Evolutionary conservation across 805 yeast species (phyloP).

Genomic region (Grigorovia yakushimaensis): DNA sequence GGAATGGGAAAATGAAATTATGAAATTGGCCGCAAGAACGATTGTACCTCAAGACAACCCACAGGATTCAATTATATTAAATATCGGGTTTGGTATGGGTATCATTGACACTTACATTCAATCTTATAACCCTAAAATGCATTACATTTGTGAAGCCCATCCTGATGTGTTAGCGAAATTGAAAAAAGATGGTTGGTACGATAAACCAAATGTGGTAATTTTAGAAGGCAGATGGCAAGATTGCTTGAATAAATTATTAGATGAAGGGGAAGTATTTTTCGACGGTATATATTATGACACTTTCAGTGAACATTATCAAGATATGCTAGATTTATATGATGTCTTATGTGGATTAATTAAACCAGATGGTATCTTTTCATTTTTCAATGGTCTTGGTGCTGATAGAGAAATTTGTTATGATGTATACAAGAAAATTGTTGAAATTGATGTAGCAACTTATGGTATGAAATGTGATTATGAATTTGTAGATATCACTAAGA

Average conservation of each 20-base stretch:
- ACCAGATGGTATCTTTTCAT: slow-evolving; percentile 77
- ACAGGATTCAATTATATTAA: slow-evolving; percentile 44
- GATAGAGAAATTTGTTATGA: slow-evolving; percentile 68
- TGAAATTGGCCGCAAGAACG: slow-evolving; percentile 72
- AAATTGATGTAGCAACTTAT: slow-evolving; percentile 66
- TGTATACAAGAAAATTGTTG: slow-evolving; percentile 76
- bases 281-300: slow-evolving; percentile 94
- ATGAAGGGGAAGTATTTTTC: slow-evolving; percentile 53
- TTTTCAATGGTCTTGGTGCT: slow-evolving; percentile 86
- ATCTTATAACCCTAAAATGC: slow-evolving; percentile 34
- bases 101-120: slow-evolving; percentile 79
- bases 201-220: slow-evolving; percentile 58
- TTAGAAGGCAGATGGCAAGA: slow-evolving; percentile 94
- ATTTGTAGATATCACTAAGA: slow-evolving; percentile 14
- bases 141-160: slow-evolving; percentile 89
- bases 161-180: slow-evolving; percentile 75
- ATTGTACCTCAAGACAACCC: slow-evolving; percentile 40
- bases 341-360: slow-evolving; percentile 69
- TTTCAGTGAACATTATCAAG: slow-evolving; percentile 82
- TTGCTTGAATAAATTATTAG: slow-evolving; percentile 53
- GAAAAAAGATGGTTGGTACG: slow-evolving; percentile 73
- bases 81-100: slow-evolving; percentile 96
- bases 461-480: slow-evolving; percentile 60
- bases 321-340: slow-evolving; percentile 81
- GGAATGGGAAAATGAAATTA: slow-evolving; percentile 86